These are phyloP conservation scores for Pythium oligandrum DNA, from an alignment of 352 stramenopile genomes.

Conservation along the genomic window DNA sequence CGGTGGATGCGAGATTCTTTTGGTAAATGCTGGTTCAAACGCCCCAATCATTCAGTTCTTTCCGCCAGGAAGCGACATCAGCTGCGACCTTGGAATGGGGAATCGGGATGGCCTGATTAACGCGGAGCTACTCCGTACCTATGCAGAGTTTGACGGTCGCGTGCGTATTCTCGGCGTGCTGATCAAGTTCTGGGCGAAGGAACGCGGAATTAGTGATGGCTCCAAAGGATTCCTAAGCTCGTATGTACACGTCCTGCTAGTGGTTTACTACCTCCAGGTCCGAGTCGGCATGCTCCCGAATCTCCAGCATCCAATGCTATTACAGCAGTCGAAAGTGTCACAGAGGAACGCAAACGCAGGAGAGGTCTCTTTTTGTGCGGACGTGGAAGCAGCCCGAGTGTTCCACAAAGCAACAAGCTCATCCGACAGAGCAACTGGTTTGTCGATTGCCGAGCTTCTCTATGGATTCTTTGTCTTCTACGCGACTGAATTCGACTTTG, in stretches of 20 bases:
- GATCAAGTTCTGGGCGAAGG: conserved; percentile 98
- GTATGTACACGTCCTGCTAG: conserved; percentile 97
- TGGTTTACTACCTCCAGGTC: conserved; percentile 96
- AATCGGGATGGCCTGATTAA: conserved; percentile 80
- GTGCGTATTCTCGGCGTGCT: conserved; percentile 89
- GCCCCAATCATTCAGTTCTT: conserved; percentile 81
- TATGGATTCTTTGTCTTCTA: conserved; percentile 97
- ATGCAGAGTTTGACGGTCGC: conserved; percentile 67
- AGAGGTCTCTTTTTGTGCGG: conserved; percentile 70
- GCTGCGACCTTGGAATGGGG: conserved; percentile 83
- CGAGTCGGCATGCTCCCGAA: conserved; percentile 90
- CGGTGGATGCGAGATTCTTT: conserved; percentile 45
- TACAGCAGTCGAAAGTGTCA: conserved; percentile 29
- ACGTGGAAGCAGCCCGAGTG: conserved; percentile 27
- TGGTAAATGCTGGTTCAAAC: conserved; percentile 61
- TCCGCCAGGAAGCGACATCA: conserved; percentile 43
- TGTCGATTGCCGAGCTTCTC: conserved; percentile 80
- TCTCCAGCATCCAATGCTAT: conserved; percentile 80
- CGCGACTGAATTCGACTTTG: conserved; percentile 95
- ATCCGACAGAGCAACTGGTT: too few species aligned
- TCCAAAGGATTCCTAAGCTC: conserved; percentile 94
- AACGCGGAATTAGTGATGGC: conserved; percentile 95
- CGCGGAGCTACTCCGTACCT: conserved; percentile 72
- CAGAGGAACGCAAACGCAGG: conserved; percentile 41
- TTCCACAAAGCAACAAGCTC: conserved; percentile 24